A percentile compares a stretch with the other conserved stretches of the same genome.
phyloP scores from a whole-genome alignment of 768 basidiomycete species.

The Inosperma sp. region DNA sequence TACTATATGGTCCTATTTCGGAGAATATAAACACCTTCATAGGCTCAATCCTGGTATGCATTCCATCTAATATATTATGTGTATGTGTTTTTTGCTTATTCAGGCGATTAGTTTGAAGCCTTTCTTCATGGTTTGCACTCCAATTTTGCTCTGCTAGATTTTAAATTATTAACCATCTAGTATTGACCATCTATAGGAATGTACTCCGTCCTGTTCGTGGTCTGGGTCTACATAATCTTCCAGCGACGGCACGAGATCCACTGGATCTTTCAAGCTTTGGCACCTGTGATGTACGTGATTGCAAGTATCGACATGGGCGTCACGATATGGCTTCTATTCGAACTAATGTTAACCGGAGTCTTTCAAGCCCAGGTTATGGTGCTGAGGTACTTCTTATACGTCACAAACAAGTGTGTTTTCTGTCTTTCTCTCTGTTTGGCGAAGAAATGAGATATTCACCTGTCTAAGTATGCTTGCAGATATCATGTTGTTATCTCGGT shows the following conservation, averaged over 20 bases:
- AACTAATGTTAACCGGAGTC: conserved; percentile 1
- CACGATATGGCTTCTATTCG: conserved; percentile 26
- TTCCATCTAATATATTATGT: no score
- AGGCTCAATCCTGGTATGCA: no score
- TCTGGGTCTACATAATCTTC: neutral
- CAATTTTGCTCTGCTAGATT: no score
- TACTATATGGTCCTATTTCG: no score
- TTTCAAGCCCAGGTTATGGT: conserved; percentile 3
- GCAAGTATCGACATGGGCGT: conserved; percentile 26
- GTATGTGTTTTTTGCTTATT: no score
- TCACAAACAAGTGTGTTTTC: conserved; percentile 29
- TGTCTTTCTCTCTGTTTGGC: neutral
- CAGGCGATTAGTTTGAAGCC: no score
- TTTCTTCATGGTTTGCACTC: no score
- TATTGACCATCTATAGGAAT: neutral
- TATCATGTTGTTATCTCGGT: conserved; percentile 33
- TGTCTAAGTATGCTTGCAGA: conserved; percentile 30
- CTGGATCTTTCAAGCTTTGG: conserved; percentile 22
- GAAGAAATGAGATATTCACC: neutral
- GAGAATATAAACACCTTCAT: no score
- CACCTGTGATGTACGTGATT: conserved; percentile 27
- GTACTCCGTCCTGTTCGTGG: neutral
- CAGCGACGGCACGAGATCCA: neutral
- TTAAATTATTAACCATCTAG: conserved; percentile 1
- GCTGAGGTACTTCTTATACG: conserved; percentile 27